Base-by-base conservation (phyloP, 2,329 filamentous ascomycete species). In the Epichloe brachyelytri region DNA sequence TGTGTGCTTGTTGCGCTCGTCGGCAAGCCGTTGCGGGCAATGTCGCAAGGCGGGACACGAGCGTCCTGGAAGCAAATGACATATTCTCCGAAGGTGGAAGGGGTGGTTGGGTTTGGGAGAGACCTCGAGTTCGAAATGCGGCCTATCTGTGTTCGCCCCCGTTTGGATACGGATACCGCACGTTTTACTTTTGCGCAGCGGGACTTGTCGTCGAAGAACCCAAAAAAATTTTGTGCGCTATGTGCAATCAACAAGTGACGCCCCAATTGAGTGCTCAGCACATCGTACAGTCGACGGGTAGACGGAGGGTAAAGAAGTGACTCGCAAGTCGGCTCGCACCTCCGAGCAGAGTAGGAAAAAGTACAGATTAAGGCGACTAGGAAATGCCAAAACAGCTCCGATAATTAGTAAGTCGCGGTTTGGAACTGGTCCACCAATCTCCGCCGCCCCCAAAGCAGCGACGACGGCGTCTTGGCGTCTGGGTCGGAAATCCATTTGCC, bases 401-500 rank as follows among this genome's bases (percentile, higher is more conserved):
- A 51, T 57, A 30, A 30, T 30, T 30, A 30, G 3, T 30, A 45
- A 57, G 48, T 55, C 54, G 52, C 52, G 46, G 45, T 20, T 39
- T n/a, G 15, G 33, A 22, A 40, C n/a, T 15, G 47, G 41, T 33
- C 41, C 41, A 39, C 50, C n/a, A 22, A 39, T 50, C 26, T 34
- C 36, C 11, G 14, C 34, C 20, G 5, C 14, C 45, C 17, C 14
- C 22, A 5, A 33, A 15, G 4, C 11, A 38, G 34, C 30, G 38
- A 36, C 43, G 15, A 15, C 10, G 20, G 65, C 61, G 22, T 51
- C 48, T 58, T 58, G 60, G 60, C 55, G 65, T 62, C 26, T 30
- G 8, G n/a, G 51, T 50, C 60, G 61, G 57, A 62, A 65, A 67
- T 68, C 51, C 60, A 66, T 67, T 63, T 56, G 57, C 63, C 65